Conservation (phyloP, 2,329 filamentous ascomycete species). For the Xylariomycetidae sp. region DNA sequence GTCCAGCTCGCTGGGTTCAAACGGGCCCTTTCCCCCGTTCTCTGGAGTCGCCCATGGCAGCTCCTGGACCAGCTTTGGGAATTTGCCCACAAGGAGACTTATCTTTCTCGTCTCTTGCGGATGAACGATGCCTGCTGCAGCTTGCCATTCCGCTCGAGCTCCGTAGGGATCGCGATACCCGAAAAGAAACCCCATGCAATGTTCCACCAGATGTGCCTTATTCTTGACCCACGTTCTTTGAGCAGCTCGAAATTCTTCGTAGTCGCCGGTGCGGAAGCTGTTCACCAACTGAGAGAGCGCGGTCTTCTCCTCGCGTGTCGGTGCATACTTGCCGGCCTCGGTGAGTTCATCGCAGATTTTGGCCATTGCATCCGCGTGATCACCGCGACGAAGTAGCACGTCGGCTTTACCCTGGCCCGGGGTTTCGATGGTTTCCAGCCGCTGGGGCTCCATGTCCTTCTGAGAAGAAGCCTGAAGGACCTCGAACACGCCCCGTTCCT, state of each 20-base stretch:
- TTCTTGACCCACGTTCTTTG: slow-evolving; percentile 48
- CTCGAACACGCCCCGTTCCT: neutral
- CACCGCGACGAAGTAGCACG: neutral
- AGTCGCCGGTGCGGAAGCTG: neutral
- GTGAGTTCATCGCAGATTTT: neutral
- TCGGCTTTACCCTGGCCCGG: neutral
- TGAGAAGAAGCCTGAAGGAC: slow-evolving; percentile 2
- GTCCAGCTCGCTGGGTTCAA: slow-evolving; percentile 19
- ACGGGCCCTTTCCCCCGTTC: slow-evolving; percentile 19
- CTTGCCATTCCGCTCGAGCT: slow-evolving; percentile 47
- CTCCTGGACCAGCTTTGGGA: slow-evolving; percentile 17
- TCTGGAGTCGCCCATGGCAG: slow-evolving; percentile 23
- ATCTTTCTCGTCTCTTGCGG: slow-evolving; percentile 16
- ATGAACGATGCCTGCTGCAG: slow-evolving; percentile 31
- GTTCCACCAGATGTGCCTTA: slow-evolving; percentile 43
- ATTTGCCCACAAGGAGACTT: slow-evolving; percentile 13
- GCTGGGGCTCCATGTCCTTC: neutral
- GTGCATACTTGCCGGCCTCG: neutral
- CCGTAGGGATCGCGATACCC: slow-evolving; percentile 43
- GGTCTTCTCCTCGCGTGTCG: neutral
- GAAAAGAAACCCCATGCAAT: slow-evolving; percentile 48
- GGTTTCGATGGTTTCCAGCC: neutral
- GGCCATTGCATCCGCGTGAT: neutral
- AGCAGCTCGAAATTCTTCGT: slow-evolving; percentile 17
- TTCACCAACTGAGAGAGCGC: neutral